Base-by-base conservation (phyloP, 768 basidiomycete species). In the Boletus tomentosulus region DNA sequence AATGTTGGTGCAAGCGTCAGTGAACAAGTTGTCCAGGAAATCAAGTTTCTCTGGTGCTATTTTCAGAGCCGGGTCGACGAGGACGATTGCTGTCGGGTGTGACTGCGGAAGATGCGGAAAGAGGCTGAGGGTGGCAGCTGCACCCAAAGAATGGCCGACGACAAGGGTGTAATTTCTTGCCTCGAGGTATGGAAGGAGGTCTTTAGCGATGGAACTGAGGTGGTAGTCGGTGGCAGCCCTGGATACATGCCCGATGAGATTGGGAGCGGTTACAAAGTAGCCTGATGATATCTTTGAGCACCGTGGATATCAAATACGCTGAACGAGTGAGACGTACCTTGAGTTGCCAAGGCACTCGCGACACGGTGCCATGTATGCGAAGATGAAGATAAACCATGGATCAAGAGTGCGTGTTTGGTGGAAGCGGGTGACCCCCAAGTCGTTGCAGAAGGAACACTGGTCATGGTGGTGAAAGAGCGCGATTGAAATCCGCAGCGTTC, bases 321-420 rank as follows among this genome's bases (percentile, higher is more conserved):
- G 5, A 10, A 16, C 0, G 9, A 25, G 24, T 6, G 19, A 46
- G n/a, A 27, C 37, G 3, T 42, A 65, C 66, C 63, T 57, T 54
- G 53, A 13, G 46, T 35, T 24, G 43, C 64, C 41, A 65, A 54
- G 1, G 58, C 39, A 9, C 46, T 44, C 2, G 59, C 67, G 2
- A 65, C 49, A 12, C 55, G 48, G 19, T 58, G 55, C 65, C 66
- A 64, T 2, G 56, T 49, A 6, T 57, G 60, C 1, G 63, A 59
- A 3, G 63, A 59, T 1, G 58, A 65, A 22, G 59, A 48, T 2
- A 63, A 15, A 7, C 67, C 67, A n/a, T 68, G 67, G 41, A 69
- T 54, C 25, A 68, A 37, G 3, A 68, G 58, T 12, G 65, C 67
- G 2, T 59, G 60, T 19, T 67, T 67, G 4, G 50, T 56, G 1